Evolutionary conservation across 495 filamentous ascomycete species (phyloP).

Genomic region (Neurospora tetraspora): DNA sequence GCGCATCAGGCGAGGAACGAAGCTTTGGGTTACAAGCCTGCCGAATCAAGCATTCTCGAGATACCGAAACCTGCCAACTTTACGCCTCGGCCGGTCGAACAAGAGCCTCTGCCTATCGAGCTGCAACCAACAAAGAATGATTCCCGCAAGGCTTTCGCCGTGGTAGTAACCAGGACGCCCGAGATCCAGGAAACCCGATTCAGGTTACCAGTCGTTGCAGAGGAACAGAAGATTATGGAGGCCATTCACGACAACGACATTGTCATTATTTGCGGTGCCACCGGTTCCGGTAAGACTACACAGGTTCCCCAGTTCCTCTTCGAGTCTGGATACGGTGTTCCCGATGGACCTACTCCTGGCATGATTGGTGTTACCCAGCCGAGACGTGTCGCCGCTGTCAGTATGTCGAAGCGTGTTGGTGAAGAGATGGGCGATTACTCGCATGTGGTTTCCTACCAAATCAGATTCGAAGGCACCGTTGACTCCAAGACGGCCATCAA

Average conservation of each 20-base stretch:
- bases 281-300: slow-evolving; percentile 94
- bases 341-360: slow-evolving; percentile 66
- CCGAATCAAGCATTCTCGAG: slow-evolving; percentile 23
- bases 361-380: slow-evolving; percentile 95
- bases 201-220: slow-evolving; percentile 80
- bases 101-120: slow-evolving; percentile 70
- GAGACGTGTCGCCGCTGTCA: slow-evolving; percentile 82
- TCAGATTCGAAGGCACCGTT: slow-evolving; percentile 82
- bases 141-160: slow-evolving; percentile 64
- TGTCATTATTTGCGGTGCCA: slow-evolving; percentile 90
- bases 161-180: slow-evolving; percentile 56
- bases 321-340: slow-evolving; percentile 84
- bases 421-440: slow-evolving; percentile 69
- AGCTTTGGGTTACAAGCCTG: slow-evolving; percentile 42
- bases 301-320: slow-evolving; percentile 94
- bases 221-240: slow-evolving; percentile 98
- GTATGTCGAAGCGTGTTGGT: slow-evolving; percentile 86
- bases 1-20: slow-evolving; percentile 77
- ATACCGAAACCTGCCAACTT: slow-evolving; percentile 43
- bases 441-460: slow-evolving; percentile 76
- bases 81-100: slow-evolving; percentile 49
- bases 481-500: slow-evolving; percentile 85
- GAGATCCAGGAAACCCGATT: slow-evolving; percentile 70
- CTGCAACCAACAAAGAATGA: slow-evolving; percentile 53
- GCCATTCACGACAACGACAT: slow-evolving; percentile 80